Evolutionary conservation across 2,329 filamentous ascomycete genomes (phyloP).

Genomic region (Monosporascus sp.): DNA sequence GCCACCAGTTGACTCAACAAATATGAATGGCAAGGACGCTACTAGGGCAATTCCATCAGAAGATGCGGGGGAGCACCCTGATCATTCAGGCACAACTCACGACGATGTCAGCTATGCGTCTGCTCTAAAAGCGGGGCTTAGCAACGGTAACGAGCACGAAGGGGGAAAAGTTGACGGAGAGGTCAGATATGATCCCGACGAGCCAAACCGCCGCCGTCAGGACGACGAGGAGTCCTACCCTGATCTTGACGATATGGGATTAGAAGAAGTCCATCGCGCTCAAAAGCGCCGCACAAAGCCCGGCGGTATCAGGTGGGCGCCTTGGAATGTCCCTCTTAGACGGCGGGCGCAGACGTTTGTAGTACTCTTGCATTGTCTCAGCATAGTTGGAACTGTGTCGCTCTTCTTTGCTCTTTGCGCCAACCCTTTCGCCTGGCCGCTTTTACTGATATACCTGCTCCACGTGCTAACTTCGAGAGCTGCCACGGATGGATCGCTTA

Average conservation of each 20-base stretch:
- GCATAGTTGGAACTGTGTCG: conserved; percentile 65
- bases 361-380: conserved; percentile 68
- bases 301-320: conserved; percentile 74
- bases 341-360: conserved; percentile 74
- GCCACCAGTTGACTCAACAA: background rate
- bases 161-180: background rate
- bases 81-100: conserved; percentile 1
- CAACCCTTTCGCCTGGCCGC: conserved; percentile 87
- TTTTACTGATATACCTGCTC: conserved; percentile 70
- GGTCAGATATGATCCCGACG: background rate
- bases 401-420: conserved; percentile 88
- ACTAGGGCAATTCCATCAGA: background rate
- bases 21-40: background rate
- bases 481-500: conserved; percentile 68
- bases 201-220: conserved; percentile 4
- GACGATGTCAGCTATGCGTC: conserved; percentile 10
- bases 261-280: conserved; percentile 22
- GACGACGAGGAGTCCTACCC: conserved; percentile 28
- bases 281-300: conserved; percentile 14
- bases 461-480: conserved; percentile 78
- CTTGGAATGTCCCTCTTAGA: conserved; percentile 65
- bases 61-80: conserved; percentile 2
- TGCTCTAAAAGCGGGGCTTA: conserved; percentile 11
- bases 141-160: conserved; percentile 5
- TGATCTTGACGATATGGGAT: conserved; percentile 26